Conservation (phyloP, 2,329 filamentous ascomycete genomes). For the Fusarium papillatum region DNA sequence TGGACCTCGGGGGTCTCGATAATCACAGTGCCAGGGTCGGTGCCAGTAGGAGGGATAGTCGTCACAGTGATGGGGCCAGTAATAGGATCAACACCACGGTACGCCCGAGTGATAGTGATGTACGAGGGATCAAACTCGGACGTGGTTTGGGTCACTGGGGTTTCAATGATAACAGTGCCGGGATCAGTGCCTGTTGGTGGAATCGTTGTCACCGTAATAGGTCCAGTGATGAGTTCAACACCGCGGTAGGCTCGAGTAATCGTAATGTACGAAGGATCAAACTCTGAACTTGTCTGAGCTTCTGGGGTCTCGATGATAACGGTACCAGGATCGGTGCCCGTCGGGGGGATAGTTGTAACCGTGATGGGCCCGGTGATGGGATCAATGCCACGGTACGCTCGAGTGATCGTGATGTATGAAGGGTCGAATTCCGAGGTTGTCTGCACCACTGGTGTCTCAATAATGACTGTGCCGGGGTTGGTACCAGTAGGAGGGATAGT, state of each 20-base stretch:
- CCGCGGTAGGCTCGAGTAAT: not conserved
- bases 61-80: not conserved
- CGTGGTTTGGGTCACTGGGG: not conserved
- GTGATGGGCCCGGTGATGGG: constrained; percentile 3
- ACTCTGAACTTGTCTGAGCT: not conserved
- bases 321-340: not conserved
- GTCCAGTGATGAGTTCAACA: not conserved
- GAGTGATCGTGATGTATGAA: not conserved
- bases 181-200: not conserved
- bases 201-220: not conserved
- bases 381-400: not conserved
- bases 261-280: not conserved
- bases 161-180: not conserved
- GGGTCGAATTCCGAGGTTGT: not conserved
- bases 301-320: constrained; percentile 13
- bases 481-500: not conserved
- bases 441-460: constrained; percentile 4
- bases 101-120: not conserved
- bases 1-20: constrained; percentile 3
- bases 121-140: not conserved
- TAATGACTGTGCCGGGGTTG: constrained; percentile 4
- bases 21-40: not conserved
- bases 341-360: not conserved
- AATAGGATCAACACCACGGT: not conserved
- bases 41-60: not conserved